Conservation (phyloP, 257 asterid genomes). For the Coffea canephora region DNA sequence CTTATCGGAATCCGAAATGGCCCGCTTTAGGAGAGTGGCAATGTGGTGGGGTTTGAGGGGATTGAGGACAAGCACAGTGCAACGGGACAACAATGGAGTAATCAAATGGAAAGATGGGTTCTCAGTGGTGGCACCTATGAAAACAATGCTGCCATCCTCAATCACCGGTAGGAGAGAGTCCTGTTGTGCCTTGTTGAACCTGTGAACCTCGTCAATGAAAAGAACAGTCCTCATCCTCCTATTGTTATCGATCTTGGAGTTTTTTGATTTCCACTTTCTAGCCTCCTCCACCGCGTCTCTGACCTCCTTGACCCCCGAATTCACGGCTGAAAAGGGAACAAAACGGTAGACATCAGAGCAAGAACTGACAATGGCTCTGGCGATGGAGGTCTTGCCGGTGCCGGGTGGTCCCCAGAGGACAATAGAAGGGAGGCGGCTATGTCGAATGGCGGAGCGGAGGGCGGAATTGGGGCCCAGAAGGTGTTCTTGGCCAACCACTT, state of each 20-base stretch:
- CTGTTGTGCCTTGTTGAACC: conserved; percentile 88
- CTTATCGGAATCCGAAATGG: conserved; percentile 35
- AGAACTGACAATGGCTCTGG: conserved; percentile 57
- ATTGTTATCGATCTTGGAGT: neutral
- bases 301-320: conserved; percentile 82
- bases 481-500: conserved; percentile 85
- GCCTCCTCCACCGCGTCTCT: conserved; percentile 76
- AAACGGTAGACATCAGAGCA: conserved; percentile 36
- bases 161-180: conserved; percentile 81
- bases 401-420: conserved; percentile 94
- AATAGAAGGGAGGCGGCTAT: conserved; percentile 65
- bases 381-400: conserved; percentile 83
- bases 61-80: conserved; percentile 59
- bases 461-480: conserved; percentile 49
- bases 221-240: conserved; percentile 48
- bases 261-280: conserved; percentile 23
- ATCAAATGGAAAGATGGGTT: conserved; percentile 83
- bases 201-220: conserved; percentile 86
- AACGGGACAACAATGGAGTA: conserved; percentile 78
- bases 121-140: conserved; percentile 91
- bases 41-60: conserved; percentile 56
- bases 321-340: conserved; percentile 71
- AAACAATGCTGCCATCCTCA: conserved; percentile 83
- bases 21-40: conserved; percentile 39
- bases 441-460: conserved; percentile 49